Percentiles rank a stretch among this genome's conserved stretches.
Evolutionary conservation across 805 yeast species (phyloP).

Genomic region (Jamesozyma spencerorum): DNA sequence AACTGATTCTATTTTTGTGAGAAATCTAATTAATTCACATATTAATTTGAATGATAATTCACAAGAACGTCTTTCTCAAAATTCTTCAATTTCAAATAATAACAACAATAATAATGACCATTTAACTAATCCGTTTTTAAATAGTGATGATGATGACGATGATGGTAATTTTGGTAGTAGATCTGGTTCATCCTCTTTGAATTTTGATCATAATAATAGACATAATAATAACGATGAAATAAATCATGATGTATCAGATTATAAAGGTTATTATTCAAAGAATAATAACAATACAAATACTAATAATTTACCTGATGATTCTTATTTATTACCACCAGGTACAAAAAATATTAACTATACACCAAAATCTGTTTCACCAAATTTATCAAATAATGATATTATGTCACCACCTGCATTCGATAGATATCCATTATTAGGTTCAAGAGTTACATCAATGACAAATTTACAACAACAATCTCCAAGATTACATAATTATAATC

Average conservation of each 20-base stretch:
- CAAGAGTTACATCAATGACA: constrained; percentile 50
- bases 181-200: constrained; percentile 3
- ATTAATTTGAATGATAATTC: constrained; percentile 1
- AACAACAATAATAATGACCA: neutral
- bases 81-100: neutral
- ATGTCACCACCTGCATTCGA: constrained; percentile 51
- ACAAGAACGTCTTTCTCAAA: constrained; percentile 6
- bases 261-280: constrained; percentile 28
- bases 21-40: constrained; percentile 9
- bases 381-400: constrained; percentile 16
- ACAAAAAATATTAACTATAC: neutral
- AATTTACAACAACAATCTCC: constrained; percentile 5
- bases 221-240: neutral
- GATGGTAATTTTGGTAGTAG: constrained; percentile 5
- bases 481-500: neutral
- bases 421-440: constrained; percentile 56
- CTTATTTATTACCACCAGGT: constrained; percentile 3
- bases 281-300: constrained; percentile 2
- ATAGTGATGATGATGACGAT: constrained; percentile 13
- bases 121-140: constrained; percentile 9
- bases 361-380: constrained; percentile 4
- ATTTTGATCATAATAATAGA: neutral
- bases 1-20: constrained; percentile 20
- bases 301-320: neutral
- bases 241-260: constrained; percentile 14